These are phyloP conservation scores for Xylariaceae sp. DNA, from an alignment of 2,329 filamentous ascomycete species.

Conservation along the genomic window DNA sequence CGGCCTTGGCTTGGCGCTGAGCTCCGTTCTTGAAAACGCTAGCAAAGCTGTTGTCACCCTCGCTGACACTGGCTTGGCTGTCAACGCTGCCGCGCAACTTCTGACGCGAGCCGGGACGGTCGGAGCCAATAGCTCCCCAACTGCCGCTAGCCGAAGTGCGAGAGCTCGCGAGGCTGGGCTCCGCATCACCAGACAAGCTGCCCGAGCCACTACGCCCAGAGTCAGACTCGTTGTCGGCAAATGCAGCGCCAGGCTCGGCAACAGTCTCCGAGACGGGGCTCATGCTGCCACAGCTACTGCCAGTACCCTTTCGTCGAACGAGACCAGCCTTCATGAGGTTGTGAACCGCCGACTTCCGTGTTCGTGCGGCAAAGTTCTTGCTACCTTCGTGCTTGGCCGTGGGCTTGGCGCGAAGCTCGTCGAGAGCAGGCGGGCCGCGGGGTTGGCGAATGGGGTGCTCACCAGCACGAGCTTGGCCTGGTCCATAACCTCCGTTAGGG, in stretches of 20 bases:
- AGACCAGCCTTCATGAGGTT: constrained; percentile 87
- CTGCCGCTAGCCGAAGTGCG: constrained; percentile 68
- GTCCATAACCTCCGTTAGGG: constrained; percentile 76
- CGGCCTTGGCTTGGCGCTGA: constrained; percentile 49
- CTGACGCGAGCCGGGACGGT: constrained; percentile 68
- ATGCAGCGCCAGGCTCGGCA: constrained; percentile 60
- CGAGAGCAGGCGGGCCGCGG: constrained; percentile 82
- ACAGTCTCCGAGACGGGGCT: constrained; percentile 82
- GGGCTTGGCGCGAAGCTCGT: constrained; percentile 84
- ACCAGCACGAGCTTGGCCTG: constrained; percentile 85
- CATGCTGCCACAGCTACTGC: constrained; percentile 69
- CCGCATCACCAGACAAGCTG: constrained; percentile 70
- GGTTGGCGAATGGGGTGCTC: constrained; percentile 94
- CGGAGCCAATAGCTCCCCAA: constrained; percentile 78
- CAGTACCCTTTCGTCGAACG: constrained; percentile 73
- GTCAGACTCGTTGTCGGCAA: constrained; percentile 70
- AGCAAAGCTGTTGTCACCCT: constrained; percentile 58
- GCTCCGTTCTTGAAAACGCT: constrained; percentile 59
- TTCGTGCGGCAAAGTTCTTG: constrained; percentile 93
- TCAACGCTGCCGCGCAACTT: constrained; percentile 59
- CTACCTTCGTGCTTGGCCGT: constrained; percentile 92
- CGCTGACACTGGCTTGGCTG: constrained; percentile 58
- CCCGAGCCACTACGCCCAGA: constrained; percentile 68
- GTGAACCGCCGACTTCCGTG: constrained; percentile 84
- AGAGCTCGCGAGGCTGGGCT: constrained; percentile 65